Evolutionary conservation across 441 rosid species (phyloP), one percentile per base, ranked within the genome.

Genomic region (Kokia cookei): DNA sequence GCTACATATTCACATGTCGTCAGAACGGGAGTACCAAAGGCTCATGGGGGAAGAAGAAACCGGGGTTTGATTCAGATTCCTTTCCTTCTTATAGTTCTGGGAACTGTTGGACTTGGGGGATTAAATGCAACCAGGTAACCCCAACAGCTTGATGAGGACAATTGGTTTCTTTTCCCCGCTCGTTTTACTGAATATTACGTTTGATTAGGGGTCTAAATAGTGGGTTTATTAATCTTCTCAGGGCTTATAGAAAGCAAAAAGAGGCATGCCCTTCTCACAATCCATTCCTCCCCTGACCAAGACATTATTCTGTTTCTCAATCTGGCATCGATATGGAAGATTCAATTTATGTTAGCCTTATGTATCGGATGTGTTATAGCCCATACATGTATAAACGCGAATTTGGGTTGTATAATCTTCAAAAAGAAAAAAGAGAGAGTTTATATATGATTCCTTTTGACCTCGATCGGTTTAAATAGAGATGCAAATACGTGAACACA

Each of bases 181-280:
- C 15, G 6, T 13, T 22, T 17, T 27, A 19, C 48, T 29, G 51
- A 22, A 22, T 22, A 2, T 22, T 37, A 53, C 59, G 53, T 50
- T 22, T 14, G 6, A 32, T 22, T 5, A 32, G 58, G 13, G 64
- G 64, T 17, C 48, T 37, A 26, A 13, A 51, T 50, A 32, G 24
- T 61, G 7, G 7, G 50, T 27, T 8, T 58, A 15, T 71, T 73
- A 26, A 43, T 72, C 65, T 67, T 73, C 47, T 69, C 90, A 92
- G 97, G 91, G 96, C 97, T 14, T 93, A 91, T 82, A 89, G 77
- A 80, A 84, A 78, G 90, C 90, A 93, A 76, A 90, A 85, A 74
- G 90, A 87, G 72, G 80, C 82, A 3, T 76, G 71, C 73, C 90
- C 64, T 60, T 60, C 97, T 47, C 91, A 86, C 86, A 89, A 92